phyloP scores from a whole-genome alignment of 2,329 filamentous ascomycete genomes.

The Metarhizium brunneum region DNA sequence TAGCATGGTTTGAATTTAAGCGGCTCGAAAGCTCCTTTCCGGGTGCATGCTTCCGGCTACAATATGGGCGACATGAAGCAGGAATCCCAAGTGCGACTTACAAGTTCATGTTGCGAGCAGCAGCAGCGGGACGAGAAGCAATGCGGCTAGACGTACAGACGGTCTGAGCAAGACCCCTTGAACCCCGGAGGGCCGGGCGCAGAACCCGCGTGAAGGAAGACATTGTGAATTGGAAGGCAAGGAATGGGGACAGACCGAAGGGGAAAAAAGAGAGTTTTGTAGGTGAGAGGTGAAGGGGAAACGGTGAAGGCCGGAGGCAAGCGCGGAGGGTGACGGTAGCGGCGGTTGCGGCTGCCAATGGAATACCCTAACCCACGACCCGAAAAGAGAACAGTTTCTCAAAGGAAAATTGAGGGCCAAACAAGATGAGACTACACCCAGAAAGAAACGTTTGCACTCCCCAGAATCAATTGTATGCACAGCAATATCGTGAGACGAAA shows the following conservation, averaged over 20 bases:
- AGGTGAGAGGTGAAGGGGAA: background rate
- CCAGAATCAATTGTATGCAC: too few species aligned
- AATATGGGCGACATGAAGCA: background rate
- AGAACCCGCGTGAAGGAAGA: constrained; percentile 41
- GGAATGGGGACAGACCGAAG: background rate
- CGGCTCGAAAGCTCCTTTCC: too few species aligned
- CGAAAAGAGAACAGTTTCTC: background rate
- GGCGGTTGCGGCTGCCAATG: background rate
- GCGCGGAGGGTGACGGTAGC: background rate
- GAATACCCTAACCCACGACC: background rate
- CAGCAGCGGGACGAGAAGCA: background rate
- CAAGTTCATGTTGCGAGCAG: constrained; percentile 9
- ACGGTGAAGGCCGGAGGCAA: background rate
- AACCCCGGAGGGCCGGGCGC: constrained; percentile 40
- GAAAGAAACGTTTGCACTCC: too few species aligned
- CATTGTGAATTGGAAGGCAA: constrained; percentile 16
- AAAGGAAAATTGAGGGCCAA: background rate
- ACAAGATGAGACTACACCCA: too few species aligned
- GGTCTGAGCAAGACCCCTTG: constrained; percentile 25
- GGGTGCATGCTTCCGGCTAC: too few species aligned
- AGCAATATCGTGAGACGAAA: too few species aligned
- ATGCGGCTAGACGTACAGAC: constrained; percentile 12
- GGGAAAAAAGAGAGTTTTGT: background rate
- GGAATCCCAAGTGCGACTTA: constrained; percentile 11
- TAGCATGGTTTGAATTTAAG: too few species aligned